A percentile compares a stretch with the other conserved stretches of the same genome.
These are phyloP conservation scores for Aquanectria penicillioides DNA, from an alignment of 2,329 filamentous ascomycete genomes.

Conservation along the genomic window DNA sequence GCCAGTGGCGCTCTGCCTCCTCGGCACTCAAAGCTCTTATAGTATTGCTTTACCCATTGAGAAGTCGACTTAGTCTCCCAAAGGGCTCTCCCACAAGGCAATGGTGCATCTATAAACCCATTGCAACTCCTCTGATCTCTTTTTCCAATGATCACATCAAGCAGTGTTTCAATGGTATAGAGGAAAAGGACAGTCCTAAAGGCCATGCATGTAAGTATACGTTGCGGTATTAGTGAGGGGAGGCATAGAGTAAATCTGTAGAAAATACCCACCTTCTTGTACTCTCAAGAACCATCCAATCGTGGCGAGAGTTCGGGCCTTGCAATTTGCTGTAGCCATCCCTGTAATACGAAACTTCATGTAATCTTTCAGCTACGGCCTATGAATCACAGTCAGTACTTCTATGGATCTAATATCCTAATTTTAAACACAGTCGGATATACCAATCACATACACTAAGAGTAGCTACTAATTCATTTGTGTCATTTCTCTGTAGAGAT, in stretches of 20 bases:
- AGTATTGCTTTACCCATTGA: background rate
- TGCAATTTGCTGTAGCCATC: background rate
- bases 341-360: background rate
- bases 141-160: constrained; percentile 23
- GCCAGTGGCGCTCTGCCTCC: background rate
- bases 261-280: constrained; percentile 18
- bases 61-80: constrained; percentile 2
- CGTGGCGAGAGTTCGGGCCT: background rate
- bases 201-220: no score
- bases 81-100: background rate
- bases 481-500: constrained; percentile 13
- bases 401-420: background rate
- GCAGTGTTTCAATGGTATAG: constrained; percentile 25
- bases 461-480: constrained; percentile 10
- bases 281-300: constrained; percentile 26
- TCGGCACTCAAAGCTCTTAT: background rate
- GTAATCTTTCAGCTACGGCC: background rate
- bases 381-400: background rate
- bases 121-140: background rate
- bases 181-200: constrained; percentile 26
- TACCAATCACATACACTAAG: constrained; percentile 26
- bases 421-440: background rate
- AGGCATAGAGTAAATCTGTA: background rate
- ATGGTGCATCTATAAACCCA: background rate
- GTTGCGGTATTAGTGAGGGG: background rate